These are phyloP conservation scores for Acacia pycnantha DNA, from an alignment of 331 rosid genomes.

Conservation along the genomic window DNA sequence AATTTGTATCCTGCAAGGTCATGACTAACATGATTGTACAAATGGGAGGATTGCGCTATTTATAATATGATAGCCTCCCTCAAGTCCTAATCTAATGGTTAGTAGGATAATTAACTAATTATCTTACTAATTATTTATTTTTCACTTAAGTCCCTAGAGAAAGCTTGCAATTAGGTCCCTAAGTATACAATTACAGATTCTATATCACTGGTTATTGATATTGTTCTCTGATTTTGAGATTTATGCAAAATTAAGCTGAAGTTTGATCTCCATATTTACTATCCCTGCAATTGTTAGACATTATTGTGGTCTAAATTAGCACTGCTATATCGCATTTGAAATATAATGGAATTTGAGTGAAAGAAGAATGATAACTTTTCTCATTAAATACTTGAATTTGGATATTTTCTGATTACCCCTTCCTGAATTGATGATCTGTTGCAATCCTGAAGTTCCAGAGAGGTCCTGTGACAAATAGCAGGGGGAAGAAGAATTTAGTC, in stretches of 20 bases:
- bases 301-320: background rate
- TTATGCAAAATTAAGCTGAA: constrained; percentile 1
- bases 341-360: background rate
- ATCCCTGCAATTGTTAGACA: background rate
- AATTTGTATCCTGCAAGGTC: no score
- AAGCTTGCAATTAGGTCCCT: no score
- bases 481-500: constrained; percentile 93
- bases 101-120: no score
- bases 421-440: constrained; percentile 27
- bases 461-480: constrained; percentile 62
- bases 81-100: no score
- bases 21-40: no score
- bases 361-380: background rate
- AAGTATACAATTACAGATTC: no score
- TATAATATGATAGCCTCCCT: no score
- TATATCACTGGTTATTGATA: constrained; percentile 11
- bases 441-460: constrained; percentile 48
- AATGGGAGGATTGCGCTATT: no score
- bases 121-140: no score
- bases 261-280: constrained; percentile 14
- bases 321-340: background rate
- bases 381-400: background rate
- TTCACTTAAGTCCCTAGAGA: no score
- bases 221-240: background rate
- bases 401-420: background rate